phyloP scores from a whole-genome alignment of 495 filamentous ascomycete genomes.

The Rostrohypoxylon terebratum region DNA sequence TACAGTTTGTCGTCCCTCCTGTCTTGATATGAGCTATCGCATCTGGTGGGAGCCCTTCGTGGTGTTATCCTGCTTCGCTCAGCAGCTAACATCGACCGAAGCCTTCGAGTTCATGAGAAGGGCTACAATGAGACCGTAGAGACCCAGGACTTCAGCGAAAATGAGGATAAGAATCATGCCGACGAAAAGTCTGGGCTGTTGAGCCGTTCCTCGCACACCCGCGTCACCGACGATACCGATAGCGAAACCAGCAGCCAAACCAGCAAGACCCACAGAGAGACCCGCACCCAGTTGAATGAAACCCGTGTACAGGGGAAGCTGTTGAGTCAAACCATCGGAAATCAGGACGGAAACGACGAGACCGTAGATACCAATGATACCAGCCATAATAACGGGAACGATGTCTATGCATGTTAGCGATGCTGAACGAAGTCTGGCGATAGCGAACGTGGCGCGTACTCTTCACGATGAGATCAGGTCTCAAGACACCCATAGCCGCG shows the following conservation, averaged over 20 bases:
- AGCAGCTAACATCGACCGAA: conserved; percentile 62
- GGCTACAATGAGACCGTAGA: conserved; percentile 98
- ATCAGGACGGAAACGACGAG: conserved; percentile 98
- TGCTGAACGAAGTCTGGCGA: conserved; percentile 3
- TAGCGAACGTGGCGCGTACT: conserved; percentile 70
- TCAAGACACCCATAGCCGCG: conserved; percentile 95
- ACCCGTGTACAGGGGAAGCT: conserved; percentile 86
- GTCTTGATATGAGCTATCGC: conserved; percentile 22
- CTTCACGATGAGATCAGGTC: conserved; percentile 99
- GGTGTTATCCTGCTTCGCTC: conserved; percentile 11
- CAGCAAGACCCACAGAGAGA: conserved; percentile 94
- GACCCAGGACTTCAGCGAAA: conserved; percentile 99
- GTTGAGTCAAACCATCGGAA: conserved; percentile 87
- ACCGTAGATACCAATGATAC: conserved; percentile 99
- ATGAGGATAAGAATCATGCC: conserved; percentile 99
- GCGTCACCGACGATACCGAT: conserved; percentile 99
- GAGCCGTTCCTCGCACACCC: conserved; percentile 97
- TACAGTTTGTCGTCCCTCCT: conserved; percentile 44
- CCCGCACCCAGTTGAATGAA: conserved; percentile 99
- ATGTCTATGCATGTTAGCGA: conserved; percentile 74
- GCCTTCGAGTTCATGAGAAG: conserved; percentile 98
- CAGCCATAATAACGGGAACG: conserved; percentile 99
- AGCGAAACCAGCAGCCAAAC: conserved; percentile 97
- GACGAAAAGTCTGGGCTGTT: conserved; percentile 97
- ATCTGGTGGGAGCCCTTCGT: conserved; percentile 18